Base-by-base conservation (phyloP, 208 protist genomes). In the Leishmania aethiopica region DNA sequence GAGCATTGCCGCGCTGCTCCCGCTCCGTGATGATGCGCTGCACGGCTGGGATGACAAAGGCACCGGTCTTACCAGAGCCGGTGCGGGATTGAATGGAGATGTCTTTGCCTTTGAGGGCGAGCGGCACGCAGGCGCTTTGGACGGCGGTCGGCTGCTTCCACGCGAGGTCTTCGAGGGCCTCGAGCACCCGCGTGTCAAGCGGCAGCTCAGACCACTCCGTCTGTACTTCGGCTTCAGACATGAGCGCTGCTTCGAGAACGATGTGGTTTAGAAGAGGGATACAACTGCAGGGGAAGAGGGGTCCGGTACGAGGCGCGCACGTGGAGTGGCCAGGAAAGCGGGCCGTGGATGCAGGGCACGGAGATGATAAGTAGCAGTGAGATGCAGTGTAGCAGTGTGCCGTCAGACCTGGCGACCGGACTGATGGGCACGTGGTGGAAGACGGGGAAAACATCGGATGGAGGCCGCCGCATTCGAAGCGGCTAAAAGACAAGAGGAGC, bases 91-190 rank as follows among this genome's bases (percentile, higher is more conserved):
- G 93, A 57, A 98, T 92, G 47, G 94, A 93, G 47, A 98, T 75
- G 79, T 98, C 96, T 28, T 92, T 91, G 13, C 97, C 98, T 79
- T 97, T 94, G 11, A 99, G 79, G 1, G 97, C 98, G 11, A 95
- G 74, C 28, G 98, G 99, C 49, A 99, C 96, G 37, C 96, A 92
- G 51, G 98, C 95, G 60, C 86, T 84, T 88, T 99, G 99, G 75
- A 99, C 99, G 4, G 94, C 84, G 6, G 98, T 99, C 42, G 99
- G 98, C 71, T 79, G 66, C 40, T 69, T 85, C 91, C 95, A 99
- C 15, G 91, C 89, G 1, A 99, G 75, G 42, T 94, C 85, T 47
- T 83, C 90, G 57, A 98, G 75, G 6, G 94, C 93, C 86, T 98
- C 94, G 28, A 97, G 78, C 70, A 98, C 87, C 57, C 93, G 90